Percentiles rank a stretch among this genome's conserved stretches.
Conservation (phyloP, 2,329 filamentous ascomycete genomes). For the Pyrenophora seminiperda region DNA sequence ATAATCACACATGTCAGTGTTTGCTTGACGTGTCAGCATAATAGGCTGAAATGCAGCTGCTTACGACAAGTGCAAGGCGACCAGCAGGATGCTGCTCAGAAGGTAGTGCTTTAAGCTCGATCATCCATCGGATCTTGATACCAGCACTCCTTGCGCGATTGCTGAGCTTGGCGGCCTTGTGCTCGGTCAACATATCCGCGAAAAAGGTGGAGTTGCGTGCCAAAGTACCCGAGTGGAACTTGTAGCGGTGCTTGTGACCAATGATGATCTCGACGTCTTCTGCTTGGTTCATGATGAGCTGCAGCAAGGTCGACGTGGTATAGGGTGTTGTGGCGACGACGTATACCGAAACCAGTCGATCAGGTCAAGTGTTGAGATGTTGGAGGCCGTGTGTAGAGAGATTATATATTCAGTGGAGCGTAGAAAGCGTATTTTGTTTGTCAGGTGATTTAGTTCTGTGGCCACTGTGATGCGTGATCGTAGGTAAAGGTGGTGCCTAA, state of each 20-base stretch:
- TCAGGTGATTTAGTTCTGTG: background rate
- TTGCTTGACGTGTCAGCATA: background rate
- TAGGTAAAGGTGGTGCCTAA: background rate
- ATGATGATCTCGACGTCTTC: slow-evolving; percentile 45
- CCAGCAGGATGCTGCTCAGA: slow-evolving; percentile 27
- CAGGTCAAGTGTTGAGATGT: background rate
- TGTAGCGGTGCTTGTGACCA: slow-evolving; percentile 34
- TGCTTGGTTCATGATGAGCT: slow-evolving; percentile 37
- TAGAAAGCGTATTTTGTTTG: background rate
- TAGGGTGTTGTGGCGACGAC: background rate
- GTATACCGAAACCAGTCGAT: background rate
- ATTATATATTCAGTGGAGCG: background rate
- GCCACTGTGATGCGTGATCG: background rate
- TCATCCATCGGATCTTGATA: slow-evolving; percentile 39
- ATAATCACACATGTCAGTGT: slow-evolving; percentile 2
- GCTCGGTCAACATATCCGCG: slow-evolving; percentile 37
- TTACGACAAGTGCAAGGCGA: slow-evolving; percentile 35
- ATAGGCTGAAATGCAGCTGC: slow-evolving; percentile 5
- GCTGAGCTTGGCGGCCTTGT: slow-evolving; percentile 34
- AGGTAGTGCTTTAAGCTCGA: slow-evolving; percentile 38
- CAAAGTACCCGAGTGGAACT: slow-evolving; percentile 44
- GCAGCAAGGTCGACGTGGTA: background rate
- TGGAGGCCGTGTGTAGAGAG: background rate
- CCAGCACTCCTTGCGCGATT: slow-evolving; percentile 31
- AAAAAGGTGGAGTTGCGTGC: slow-evolving; percentile 42